These are phyloP conservation scores for Populus tomentosa DNA, from an alignment of 441 rosid genomes.

Conservation along the genomic window DNA sequence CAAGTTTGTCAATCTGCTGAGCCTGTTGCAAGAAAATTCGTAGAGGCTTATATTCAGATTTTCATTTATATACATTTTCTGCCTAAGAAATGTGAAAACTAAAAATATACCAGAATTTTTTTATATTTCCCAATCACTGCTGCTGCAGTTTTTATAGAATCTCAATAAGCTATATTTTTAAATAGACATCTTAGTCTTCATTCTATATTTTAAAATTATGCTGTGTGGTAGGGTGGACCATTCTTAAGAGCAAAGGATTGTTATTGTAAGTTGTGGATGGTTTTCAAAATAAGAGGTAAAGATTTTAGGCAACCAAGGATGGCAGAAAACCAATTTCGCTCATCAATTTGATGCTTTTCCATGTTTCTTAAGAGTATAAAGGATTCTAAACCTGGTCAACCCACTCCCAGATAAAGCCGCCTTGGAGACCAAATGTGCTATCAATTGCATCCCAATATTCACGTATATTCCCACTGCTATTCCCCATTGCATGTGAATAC, in stretches of 20 bases:
- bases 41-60: not conserved
- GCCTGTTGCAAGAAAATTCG: not conserved
- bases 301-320: not conserved
- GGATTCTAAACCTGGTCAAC: conserved; percentile 76
- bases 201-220: not conserved
- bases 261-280: not conserved
- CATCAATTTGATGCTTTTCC: not conserved
- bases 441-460: conserved; percentile 98
- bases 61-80: not conserved
- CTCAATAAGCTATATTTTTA: not conserved
- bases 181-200: not conserved
- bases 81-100: not conserved
- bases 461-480: conserved; percentile 82
- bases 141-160: not conserved
- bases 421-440: conserved; percentile 92
- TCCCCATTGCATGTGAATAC: conserved; percentile 98
- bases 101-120: not conserved
- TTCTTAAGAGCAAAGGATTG: not conserved
- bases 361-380: conserved; percentile 3
- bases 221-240: not conserved
- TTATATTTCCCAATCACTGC: not conserved
- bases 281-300: not conserved
- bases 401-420: conserved; percentile 99
- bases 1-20: not conserved
- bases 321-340: conserved; percentile 1